Percentiles rank a stretch among this genome's conserved stretches.
Conservation (phyloP, 257 asterid species). For the Paulownia fortunei region DNA sequence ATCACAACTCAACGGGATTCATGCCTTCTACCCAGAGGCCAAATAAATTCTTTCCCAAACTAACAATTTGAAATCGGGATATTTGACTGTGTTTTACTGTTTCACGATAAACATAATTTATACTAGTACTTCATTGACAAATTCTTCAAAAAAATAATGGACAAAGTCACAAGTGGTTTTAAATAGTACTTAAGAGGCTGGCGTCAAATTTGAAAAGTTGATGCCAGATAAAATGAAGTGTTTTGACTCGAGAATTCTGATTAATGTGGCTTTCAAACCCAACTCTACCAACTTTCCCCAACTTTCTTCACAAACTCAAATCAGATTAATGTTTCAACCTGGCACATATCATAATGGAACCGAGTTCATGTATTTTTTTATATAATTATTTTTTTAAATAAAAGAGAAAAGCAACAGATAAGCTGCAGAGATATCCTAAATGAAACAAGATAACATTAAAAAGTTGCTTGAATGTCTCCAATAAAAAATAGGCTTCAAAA, state of each 20-base stretch:
- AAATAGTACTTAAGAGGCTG: no score
- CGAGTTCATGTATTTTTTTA: not conserved
- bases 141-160: not conserved
- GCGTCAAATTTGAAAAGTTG: no score
- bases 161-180: no score
- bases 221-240: not conserved
- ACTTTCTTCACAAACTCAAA: not conserved
- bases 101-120: not conserved
- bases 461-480: constrained; percentile 26
- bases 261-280: not conserved
- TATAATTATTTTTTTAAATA: no score
- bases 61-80: not conserved
- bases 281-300: constrained; percentile 11
- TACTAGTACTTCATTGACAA: not conserved
- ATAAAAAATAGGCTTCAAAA: constrained; percentile 17
- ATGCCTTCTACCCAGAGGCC: not conserved
- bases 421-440: constrained; percentile 29
- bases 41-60: not conserved
- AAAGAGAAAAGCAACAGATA: constrained; percentile 13
- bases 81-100: not conserved
- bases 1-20: constrained; percentile 22
- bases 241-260: not conserved
- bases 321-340: not conserved
- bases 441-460: constrained; percentile 28
- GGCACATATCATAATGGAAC: constrained; percentile 13